These are phyloP conservation scores for Pseudonitzschia multiseries DNA, from an alignment of 108 stramenopile genomes.

Conservation along the genomic window DNA sequence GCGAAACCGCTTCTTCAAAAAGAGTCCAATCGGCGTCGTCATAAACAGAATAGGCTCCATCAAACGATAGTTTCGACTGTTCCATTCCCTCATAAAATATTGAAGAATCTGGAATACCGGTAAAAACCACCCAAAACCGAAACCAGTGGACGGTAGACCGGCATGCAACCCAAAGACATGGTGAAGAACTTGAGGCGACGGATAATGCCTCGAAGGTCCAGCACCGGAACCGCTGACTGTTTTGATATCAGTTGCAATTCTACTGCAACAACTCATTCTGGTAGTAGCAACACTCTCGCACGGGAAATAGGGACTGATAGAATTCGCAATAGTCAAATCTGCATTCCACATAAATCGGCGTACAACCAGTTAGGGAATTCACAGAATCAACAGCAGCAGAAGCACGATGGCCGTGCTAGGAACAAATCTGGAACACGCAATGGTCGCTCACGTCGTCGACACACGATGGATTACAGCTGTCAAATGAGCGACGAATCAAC, in stretches of 20 bases:
- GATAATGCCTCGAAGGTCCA: neutral
- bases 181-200: neutral
- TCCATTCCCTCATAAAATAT: no score
- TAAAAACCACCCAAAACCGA: no score
- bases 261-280: neutral
- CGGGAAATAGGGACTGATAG: neutral
- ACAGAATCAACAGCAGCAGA: neutral
- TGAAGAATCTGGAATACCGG: no score
- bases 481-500: neutral
- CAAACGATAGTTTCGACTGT: no score
- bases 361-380: neutral
- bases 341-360: neutral
- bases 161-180: neutral
- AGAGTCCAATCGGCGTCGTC: no score
- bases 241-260: neutral
- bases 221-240: neutral
- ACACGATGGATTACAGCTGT: slow-evolving; percentile 5
- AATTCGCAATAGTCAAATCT: neutral
- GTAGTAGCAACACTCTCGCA: neutral
- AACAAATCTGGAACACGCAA: neutral
- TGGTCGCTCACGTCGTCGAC: neutral
- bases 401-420: neutral
- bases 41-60: no score
- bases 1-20: no score
- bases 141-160: neutral